These are phyloP conservation scores for Penicillium taxi DNA, from an alignment of 495 filamentous ascomycete genomes.

Conservation along the genomic window DNA sequence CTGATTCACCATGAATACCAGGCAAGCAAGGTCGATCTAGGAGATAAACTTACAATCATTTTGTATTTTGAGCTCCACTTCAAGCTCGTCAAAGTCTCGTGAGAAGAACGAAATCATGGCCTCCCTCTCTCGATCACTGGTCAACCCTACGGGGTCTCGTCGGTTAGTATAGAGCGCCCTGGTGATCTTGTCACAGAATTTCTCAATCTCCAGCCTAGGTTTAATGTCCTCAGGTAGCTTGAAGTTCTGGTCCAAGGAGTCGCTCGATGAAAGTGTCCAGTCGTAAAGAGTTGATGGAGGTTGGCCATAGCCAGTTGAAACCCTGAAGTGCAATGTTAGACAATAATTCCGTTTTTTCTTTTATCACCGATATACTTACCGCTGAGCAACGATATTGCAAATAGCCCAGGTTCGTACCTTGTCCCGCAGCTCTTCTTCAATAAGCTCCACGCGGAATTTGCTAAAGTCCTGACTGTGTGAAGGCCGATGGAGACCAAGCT, in stretches of 20 bases:
- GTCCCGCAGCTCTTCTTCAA: conserved; percentile 77
- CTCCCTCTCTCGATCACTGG: conserved; percentile 59
- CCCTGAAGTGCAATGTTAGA: conserved; percentile 33
- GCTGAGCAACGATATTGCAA: conserved; percentile 87
- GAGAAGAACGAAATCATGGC: conserved; percentile 54
- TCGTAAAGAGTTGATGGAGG: conserved; percentile 84
- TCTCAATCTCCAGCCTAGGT: conserved; percentile 67
- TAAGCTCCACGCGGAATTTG: conserved; percentile 70
- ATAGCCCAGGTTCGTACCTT: conserved; percentile 85
- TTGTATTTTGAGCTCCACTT: conserved; percentile 34
- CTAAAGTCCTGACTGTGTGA: conserved; percentile 89
- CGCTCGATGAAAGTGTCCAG: conserved; percentile 64
- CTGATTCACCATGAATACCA: conserved; percentile 32
- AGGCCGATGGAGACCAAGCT: conserved; percentile 82
- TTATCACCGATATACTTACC: conserved; percentile 44
- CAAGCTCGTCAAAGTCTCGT: conserved; percentile 46
- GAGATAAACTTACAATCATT: conserved; percentile 33
- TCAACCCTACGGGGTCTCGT: conserved; percentile 64
- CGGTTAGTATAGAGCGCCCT: conserved; percentile 75
- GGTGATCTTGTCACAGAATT: conserved; percentile 79
- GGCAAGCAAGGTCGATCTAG: neutral
- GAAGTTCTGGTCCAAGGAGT: conserved; percentile 56
- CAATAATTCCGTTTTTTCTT: no score
- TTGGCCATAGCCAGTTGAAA: conserved; percentile 86
- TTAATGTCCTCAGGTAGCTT: conserved; percentile 59